phyloP scores from a whole-genome alignment of 148 eudicot genomes.

The Rhododendron ovatum region DNA sequence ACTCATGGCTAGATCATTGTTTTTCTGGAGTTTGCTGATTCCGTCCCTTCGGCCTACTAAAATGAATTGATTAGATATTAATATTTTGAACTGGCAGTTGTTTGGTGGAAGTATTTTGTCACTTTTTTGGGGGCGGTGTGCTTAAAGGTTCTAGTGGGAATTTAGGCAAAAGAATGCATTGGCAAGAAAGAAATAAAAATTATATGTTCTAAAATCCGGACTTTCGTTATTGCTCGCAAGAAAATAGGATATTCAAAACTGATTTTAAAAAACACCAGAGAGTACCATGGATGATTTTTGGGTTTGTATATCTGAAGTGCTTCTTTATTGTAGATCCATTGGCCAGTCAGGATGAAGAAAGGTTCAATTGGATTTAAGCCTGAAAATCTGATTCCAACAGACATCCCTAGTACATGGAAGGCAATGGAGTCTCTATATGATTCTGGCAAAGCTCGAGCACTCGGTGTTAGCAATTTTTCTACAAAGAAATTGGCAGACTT shows the following conservation, averaged over 20 bases:
- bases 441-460: slow-evolving; percentile 58
- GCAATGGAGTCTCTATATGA: slow-evolving; percentile 69
- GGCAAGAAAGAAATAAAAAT: neutral
- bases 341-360: slow-evolving; percentile 58
- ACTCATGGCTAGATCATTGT: neutral
- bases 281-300: neutral
- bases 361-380: slow-evolving; percentile 48
- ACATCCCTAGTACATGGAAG: slow-evolving; percentile 59
- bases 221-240: neutral
- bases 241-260: neutral
- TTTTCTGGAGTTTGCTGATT: neutral
- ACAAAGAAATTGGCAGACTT: slow-evolving; percentile 53
- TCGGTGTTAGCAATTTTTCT: slow-evolving; percentile 75
- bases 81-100: neutral
- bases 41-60: neutral
- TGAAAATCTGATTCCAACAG: slow-evolving; percentile 40
- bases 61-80: neutral
- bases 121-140: neutral
- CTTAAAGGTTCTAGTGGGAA: neutral
- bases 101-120: neutral
- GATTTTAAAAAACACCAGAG: neutral
- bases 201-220: neutral
- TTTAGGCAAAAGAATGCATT: neutral
- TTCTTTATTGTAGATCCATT: slow-evolving; percentile 47
- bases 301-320: neutral